Conservation (phyloP, 2,329 filamentous ascomycete genomes). For the Claviceps pusilla region DNA sequence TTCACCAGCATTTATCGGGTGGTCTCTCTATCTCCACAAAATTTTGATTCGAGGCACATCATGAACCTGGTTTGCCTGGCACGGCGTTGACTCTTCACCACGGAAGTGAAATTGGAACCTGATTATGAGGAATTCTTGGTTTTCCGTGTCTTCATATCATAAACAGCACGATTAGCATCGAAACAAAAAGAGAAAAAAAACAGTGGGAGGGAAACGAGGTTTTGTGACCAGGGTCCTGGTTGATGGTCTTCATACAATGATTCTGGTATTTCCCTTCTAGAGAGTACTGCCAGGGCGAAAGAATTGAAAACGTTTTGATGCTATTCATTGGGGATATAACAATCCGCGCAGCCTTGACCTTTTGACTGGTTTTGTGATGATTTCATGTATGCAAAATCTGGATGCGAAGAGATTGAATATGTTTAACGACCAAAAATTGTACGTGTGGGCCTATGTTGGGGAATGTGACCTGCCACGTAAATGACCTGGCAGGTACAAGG, state of each 20-base stretch:
- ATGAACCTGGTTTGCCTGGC: neutral
- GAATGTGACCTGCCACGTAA: too few species aligned
- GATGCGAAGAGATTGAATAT: too few species aligned
- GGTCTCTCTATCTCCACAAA: neutral
- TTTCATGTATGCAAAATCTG: too few species aligned
- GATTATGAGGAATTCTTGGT: neutral
- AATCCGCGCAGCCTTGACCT: neutral
- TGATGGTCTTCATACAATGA: neutral
- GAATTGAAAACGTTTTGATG: neutral
- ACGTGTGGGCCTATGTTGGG: too few species aligned
- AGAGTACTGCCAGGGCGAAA: neutral
- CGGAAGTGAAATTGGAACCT: neutral
- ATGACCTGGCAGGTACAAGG: too few species aligned
- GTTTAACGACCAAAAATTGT: too few species aligned
- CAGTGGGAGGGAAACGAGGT: neutral
- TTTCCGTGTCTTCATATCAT: neutral
- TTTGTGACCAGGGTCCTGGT: neutral
- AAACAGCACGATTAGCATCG: neutral
- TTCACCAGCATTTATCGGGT: neutral
- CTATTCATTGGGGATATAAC: neutral
- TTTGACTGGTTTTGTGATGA: too few species aligned
- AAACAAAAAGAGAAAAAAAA: neutral
- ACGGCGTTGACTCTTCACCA: neutral
- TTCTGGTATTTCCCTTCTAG: neutral
- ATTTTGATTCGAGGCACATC: neutral